Evolutionary conservation across 495 filamentous ascomycete species (phyloP).

Genomic region (Cetradonia linearis): DNA sequence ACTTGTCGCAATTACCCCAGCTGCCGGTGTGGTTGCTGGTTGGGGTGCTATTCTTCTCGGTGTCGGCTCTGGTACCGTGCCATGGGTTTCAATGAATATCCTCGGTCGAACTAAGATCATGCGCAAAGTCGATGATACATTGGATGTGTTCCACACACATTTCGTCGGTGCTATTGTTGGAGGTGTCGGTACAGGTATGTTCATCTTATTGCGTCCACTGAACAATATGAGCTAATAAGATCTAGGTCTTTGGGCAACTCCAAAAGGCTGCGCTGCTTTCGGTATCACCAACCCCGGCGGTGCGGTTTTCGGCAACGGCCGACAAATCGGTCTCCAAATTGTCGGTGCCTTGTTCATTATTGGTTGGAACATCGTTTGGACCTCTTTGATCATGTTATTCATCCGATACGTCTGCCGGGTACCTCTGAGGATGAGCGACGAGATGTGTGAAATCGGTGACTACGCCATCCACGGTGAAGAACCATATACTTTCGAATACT

Average conservation of each 20-base stretch:
- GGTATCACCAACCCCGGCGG: slow-evolving; percentile 41
- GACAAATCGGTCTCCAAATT: slow-evolving; percentile 44
- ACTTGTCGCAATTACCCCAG: slow-evolving; percentile 47
- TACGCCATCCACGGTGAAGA: slow-evolving; percentile 44
- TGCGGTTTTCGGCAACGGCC: slow-evolving; percentile 42
- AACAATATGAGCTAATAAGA: not conserved
- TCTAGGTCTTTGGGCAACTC: slow-evolving; percentile 38
- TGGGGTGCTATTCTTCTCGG: slow-evolving; percentile 48
- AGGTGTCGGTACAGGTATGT: slow-evolving; percentile 39
- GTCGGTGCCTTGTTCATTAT: slow-evolving; percentile 47
- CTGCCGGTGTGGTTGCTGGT: slow-evolving; percentile 45
- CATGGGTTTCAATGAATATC: slow-evolving; percentile 47
- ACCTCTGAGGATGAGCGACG: slow-evolving; percentile 40
- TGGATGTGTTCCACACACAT: slow-evolving; percentile 47
- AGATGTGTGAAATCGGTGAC: slow-evolving; percentile 39
- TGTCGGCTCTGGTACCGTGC: slow-evolving; percentile 39
- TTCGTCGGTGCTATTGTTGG: slow-evolving; percentile 41
- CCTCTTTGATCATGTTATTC: slow-evolving; percentile 42
- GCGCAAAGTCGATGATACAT: slow-evolving; percentile 41
- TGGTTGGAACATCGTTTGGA: slow-evolving; percentile 47
- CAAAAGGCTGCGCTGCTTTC: slow-evolving; percentile 41
- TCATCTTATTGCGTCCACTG: not conserved
- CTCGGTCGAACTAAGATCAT: slow-evolving; percentile 36
- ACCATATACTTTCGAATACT: slow-evolving; percentile 34
- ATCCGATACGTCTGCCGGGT: slow-evolving; percentile 46